Evolutionary conservation across 2,329 filamentous ascomycete species (phyloP).

Genomic region (Aspergillus tamarii): DNA sequence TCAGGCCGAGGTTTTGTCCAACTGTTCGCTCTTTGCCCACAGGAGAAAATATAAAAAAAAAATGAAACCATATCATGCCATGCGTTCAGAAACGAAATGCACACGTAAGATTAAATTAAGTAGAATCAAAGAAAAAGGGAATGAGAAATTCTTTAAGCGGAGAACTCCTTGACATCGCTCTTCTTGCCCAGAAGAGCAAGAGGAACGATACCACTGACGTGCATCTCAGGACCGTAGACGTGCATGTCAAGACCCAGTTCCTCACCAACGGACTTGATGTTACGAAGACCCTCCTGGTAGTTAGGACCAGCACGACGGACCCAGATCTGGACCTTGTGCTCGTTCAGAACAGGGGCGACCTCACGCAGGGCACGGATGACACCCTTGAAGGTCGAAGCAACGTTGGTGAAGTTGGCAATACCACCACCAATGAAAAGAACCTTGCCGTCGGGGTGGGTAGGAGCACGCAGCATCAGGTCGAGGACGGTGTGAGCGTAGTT

Average conservation of each 20-base stretch:
- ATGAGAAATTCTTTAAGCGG: slow-evolving; percentile 28
- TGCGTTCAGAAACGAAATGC: slow-evolving; percentile 40
- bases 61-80: slow-evolving; percentile 41
- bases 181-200: slow-evolving; percentile 74
- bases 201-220: slow-evolving; percentile 94
- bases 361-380: slow-evolving; percentile 95
- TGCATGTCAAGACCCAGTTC: slow-evolving; percentile 97
- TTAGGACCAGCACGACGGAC: slow-evolving; percentile 89
- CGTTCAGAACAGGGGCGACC: slow-evolving; percentile 78
- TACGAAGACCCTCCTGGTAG: slow-evolving; percentile 99
- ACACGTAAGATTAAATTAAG: slow-evolving; percentile 29
- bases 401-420: slow-evolving; percentile 99
- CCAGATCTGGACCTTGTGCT: slow-evolving; percentile 99
- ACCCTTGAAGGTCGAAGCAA: slow-evolving; percentile 99
- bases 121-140: slow-evolving; percentile 22
- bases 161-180: slow-evolving; percentile 64
- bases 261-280: slow-evolving; percentile 95
- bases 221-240: slow-evolving; percentile 78
- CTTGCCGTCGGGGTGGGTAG: slow-evolving; percentile 85
- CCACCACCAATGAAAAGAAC: slow-evolving; percentile 99
- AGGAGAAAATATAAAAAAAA: slow-evolving; percentile 29
- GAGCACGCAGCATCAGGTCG: slow-evolving; percentile 94
- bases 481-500: slow-evolving; percentile 97
- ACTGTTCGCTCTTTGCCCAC: slow-evolving; percentile 27
- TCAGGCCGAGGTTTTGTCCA: slow-evolving; percentile 5